Conservation (phyloP, 495 filamentous ascomycete species). For the Aspergillus mulundensis region DNA sequence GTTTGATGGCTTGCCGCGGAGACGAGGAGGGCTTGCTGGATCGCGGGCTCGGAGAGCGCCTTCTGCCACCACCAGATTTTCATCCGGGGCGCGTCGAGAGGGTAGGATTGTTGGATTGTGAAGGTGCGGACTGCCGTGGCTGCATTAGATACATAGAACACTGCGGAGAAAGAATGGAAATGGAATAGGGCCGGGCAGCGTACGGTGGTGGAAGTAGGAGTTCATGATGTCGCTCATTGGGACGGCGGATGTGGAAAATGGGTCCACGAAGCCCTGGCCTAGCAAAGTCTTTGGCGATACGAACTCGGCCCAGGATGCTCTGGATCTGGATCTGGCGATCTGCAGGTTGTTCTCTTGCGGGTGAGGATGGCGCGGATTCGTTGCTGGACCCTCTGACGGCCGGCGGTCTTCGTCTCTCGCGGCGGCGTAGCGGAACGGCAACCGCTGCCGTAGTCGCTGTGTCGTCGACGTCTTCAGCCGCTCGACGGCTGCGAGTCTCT, state of each 20-base stretch:
- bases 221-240: constrained; percentile 10
- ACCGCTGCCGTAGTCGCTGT: background rate
- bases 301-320: background rate
- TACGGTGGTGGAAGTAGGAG: constrained; percentile 7
- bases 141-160: too few relatives aligned
- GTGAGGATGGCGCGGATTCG: too few relatives aligned
- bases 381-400: too few relatives aligned
- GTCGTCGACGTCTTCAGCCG: constrained; percentile 2
- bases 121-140: background rate
- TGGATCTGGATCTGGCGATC: too few relatives aligned
- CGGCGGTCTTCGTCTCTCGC: too few relatives aligned
- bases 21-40: constrained; percentile 1
- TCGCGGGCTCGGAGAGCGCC: background rate
- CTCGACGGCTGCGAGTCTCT: constrained; percentile 5
- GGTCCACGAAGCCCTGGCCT: constrained; percentile 6
- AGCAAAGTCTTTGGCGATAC: background rate
- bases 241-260: background rate
- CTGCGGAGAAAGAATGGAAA: too few relatives aligned
- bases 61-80: constrained; percentile 9
- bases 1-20: constrained; percentile 6
- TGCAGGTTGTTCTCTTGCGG: too few relatives aligned
- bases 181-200: background rate
- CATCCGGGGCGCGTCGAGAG: constrained; percentile 1
- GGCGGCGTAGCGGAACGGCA: too few relatives aligned
- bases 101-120: background rate